These are phyloP conservation scores for Fusarium metavorans DNA, from an alignment of 2,329 filamentous ascomycete species.

Conservation along the genomic window DNA sequence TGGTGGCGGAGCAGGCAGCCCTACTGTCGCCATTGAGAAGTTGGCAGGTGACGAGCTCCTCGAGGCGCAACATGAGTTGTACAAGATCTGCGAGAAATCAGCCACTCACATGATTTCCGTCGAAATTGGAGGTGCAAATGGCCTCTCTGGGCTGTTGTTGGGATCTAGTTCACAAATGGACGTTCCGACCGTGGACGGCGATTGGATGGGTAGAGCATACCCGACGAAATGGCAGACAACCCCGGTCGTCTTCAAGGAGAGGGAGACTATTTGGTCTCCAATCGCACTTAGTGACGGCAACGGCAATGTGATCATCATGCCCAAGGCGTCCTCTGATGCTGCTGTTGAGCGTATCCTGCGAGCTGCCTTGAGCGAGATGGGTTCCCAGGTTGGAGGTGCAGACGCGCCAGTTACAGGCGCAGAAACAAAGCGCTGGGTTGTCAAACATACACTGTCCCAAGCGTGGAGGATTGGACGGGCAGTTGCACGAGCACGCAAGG, in stretches of 20 bases:
- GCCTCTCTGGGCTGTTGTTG: conserved; percentile 68
- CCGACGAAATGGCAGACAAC: conserved; percentile 68
- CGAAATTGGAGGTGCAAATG: conserved; percentile 77
- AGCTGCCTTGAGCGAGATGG: conserved; percentile 67
- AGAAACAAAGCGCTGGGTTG: conserved; percentile 63
- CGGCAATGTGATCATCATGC: conserved; percentile 63
- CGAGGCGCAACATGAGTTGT: conserved; percentile 64
- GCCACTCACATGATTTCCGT: conserved; percentile 71
- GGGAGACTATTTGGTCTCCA: conserved; percentile 58
- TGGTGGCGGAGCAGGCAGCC: conserved; percentile 69
- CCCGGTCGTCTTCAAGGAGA: conserved; percentile 63
- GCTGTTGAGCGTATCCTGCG: conserved; percentile 64
- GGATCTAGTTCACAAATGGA: conserved; percentile 66
- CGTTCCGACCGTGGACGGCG: conserved; percentile 64
- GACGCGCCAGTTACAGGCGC: conserved; percentile 62
- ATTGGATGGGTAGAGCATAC: conserved; percentile 69
- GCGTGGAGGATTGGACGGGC: conserved; percentile 71
- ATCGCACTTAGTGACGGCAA: conserved; percentile 64
- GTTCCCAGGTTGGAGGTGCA: conserved; percentile 62
- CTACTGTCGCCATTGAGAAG: conserved; percentile 71
- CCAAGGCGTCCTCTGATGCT: conserved; percentile 58
- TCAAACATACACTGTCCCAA: conserved; percentile 65
- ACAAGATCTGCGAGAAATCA: conserved; percentile 58
- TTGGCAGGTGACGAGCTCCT: conserved; percentile 68
- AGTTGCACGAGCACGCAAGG: conserved; percentile 62